Conservation (phyloP, 140 eudicot species). For the Flaveria floridana region DNA sequence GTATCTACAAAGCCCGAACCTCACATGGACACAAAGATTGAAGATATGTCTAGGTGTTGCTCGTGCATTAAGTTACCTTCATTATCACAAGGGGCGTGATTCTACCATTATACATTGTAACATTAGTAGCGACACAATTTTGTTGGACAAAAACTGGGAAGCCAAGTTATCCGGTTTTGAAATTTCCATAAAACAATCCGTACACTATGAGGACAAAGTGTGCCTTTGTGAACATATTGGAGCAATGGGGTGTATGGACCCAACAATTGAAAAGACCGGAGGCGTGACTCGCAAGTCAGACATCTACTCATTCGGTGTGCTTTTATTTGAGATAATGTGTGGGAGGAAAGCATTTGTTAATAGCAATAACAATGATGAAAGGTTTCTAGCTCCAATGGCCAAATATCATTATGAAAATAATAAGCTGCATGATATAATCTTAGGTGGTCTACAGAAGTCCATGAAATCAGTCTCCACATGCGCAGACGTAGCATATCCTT, state of each 20-base stretch:
- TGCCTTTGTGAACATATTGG: not conserved
- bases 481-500: too few relatives aligned
- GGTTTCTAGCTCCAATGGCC: not conserved
- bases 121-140: conserved; percentile 11
- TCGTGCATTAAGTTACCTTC: conserved; percentile 9
- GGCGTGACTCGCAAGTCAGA: conserved; percentile 20
- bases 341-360: conserved; percentile 11
- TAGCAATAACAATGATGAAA: too few relatives aligned
- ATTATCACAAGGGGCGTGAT: not conserved
- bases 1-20: not conserved
- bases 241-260: conserved; percentile 3
- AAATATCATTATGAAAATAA: not conserved
- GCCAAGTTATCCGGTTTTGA: conserved; percentile 27
- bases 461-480: too few relatives aligned
- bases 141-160: conserved; percentile 23
- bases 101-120: conserved; percentile 13
- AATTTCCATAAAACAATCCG: not conserved
- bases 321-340: conserved; percentile 20
- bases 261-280: not conserved
- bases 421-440: not conserved
- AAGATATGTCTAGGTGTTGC: conserved; percentile 19
- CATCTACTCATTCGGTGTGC: conserved; percentile 15
- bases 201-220: not conserved
- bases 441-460: not conserved
- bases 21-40: conserved; percentile 26